A percentile compares a stretch with the other conserved stretches of the same genome.
Conservation (phyloP, 495 filamentous ascomycete species). For the Pseudomonodictys pantanalensis region DNA sequence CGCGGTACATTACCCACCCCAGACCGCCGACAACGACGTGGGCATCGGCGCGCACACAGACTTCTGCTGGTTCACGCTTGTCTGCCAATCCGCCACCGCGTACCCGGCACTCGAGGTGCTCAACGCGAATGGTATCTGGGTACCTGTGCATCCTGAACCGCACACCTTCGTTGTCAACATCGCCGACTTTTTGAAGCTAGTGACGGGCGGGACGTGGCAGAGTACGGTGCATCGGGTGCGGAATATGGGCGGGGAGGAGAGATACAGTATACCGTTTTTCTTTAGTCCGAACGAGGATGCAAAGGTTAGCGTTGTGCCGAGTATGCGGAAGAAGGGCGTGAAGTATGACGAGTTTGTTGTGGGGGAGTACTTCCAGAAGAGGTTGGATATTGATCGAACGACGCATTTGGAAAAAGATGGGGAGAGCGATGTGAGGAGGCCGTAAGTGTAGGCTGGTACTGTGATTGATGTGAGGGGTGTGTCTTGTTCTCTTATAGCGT, state of each 20-base stretch:
- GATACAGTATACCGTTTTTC: slow-evolving; percentile 22
- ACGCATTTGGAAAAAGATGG: slow-evolving; percentile 16
- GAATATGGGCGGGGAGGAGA: slow-evolving; percentile 25
- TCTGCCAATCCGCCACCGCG: slow-evolving; percentile 42
- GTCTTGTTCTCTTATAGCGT: too few relatives aligned
- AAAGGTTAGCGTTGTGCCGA: slow-evolving; percentile 4
- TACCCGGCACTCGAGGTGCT: slow-evolving; percentile 46
- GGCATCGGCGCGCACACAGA: slow-evolving; percentile 29
- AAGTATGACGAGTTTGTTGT: slow-evolving; percentile 18
- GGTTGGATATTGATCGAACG: slow-evolving; percentile 21
- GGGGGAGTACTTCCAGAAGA: slow-evolving; percentile 20
- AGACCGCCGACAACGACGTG: slow-evolving; percentile 7
- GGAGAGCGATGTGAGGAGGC: background rate
- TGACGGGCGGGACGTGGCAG: slow-evolving; percentile 20
- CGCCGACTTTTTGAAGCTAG: slow-evolving; percentile 17
- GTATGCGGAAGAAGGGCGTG: slow-evolving; percentile 2
- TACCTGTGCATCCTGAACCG: slow-evolving; percentile 46
- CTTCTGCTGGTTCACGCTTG: slow-evolving; percentile 29
- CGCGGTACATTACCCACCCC: slow-evolving; percentile 24
- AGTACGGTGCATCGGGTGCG: slow-evolving; percentile 18
- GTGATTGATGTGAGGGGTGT: too few relatives aligned
- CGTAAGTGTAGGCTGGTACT: background rate
- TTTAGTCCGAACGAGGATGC: slow-evolving; percentile 23
- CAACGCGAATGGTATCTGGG: slow-evolving; percentile 51
- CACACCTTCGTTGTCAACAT: slow-evolving; percentile 31